Evolutionary conservation across 1,284 basidiomycete species (phyloP), one percentile per base, ranked within the genome.

Genomic region (Pseudozyma hubeiensis): DNA sequence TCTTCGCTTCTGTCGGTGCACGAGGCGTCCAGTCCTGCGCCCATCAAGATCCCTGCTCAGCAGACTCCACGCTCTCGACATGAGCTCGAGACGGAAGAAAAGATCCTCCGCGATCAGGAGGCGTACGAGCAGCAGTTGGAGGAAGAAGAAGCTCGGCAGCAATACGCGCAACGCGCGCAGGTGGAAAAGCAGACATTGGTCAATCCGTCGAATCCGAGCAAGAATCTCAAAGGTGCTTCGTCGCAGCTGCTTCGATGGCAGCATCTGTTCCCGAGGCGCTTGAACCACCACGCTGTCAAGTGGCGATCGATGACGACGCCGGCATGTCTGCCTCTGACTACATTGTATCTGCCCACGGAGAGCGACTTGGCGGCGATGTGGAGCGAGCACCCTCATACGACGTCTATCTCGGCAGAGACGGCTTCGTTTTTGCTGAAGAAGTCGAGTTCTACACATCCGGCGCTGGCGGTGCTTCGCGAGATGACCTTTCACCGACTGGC

Each of bases 401-500:
- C 81, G 0, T 79, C 78, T 5, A 75, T 83, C 45, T 76, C 79
- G 46, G 73, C 78, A 14, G 83, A 83, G 50, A 77, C 76, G n/a
- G 31, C 64, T 3, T 81, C 78, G 13, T 78, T 85, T 62, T 66
- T 85, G 50, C 69, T 84, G 13, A 83, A 84, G 49, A 74, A 75
- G 56, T 57, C 65, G 29, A 90, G 60, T 87, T 90, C 66, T 87
- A 90, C 81, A 1, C 93, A 93, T 0, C 86, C 94, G 44, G 90
- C 90, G 0, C 55, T 85, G 35, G 84, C 84, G 7, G 92, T 97
- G 30, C 92, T 98, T 91, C 89, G 91, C 34, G 94, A 93, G 53
- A 96, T 98, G 92, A 92, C 93, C 1, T 93, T 92, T 5, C 91
- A 97, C 57, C 88, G 96, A 14, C 88, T 99, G 8, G 90, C 91